Base-by-base conservation (phyloP, 2,329 filamentous ascomycete species). In the Phyllosticta capitalensis region DNA sequence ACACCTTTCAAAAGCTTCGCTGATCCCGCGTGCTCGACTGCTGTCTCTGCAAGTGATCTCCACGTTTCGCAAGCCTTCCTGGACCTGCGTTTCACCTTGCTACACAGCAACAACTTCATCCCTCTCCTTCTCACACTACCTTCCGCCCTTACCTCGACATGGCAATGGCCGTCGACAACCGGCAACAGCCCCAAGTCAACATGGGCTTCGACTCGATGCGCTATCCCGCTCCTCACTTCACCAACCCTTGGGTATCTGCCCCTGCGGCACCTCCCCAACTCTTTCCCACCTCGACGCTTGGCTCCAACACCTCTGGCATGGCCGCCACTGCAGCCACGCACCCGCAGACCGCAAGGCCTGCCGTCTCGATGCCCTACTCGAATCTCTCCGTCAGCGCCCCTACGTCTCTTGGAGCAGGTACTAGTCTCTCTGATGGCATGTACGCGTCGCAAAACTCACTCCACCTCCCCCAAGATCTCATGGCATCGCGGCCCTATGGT, bases 141-240 rank as follows among this genome's bases (percentile, higher is more conserved):
- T n/a, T n/a, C n/a, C n/a, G 56, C 58, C 58, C 58, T 53, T 63
- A 33, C 57, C 54, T 59, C 57, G 53, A 28, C 65, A 96, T 96
- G 91, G 94, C 90, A 78, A 95, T 96, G 90, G 89, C 92, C 75
- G 84, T 96, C 79, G 90, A 96, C 78, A 85, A 85, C 70, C 89
- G 91, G 75, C 90, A 92, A 78, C 89, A 79, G 66, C 66, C 71
- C 64, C 74, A 74, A 85, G 78, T 89, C 83, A 83, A 82, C 72
- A 81, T 95, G 78, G 85, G 84, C 74, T 94, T 92, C 79, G 89
- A 92, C 73, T 81, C 84, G 73, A 85, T 91, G 81, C 85, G 88
- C 67, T 90, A 89, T 75, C 75, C 78, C 61, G 73, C 75, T 65
- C 84, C 88, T 64, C 88, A 94, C 65, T 96, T 96, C 78, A 91